These are phyloP conservation scores for Anethum foeniculum DNA, from an alignment of 140 eudicot species.

Conservation along the genomic window DNA sequence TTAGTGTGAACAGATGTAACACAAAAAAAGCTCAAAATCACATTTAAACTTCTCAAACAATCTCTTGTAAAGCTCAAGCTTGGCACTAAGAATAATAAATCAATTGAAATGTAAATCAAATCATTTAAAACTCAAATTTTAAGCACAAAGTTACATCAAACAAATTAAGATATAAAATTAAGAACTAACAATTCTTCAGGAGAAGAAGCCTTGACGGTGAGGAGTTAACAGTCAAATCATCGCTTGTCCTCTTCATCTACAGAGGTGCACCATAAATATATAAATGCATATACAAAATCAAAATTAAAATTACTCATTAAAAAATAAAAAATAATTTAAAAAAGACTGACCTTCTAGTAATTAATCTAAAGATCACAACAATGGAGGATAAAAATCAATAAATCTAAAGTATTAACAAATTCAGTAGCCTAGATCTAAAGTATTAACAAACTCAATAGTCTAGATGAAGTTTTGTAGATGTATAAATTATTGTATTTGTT, in stretches of 20 bases:
- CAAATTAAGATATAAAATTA: no score
- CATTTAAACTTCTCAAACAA: neutral
- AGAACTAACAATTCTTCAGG: neutral
- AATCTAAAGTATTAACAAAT: neutral
- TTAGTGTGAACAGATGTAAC: neutral
- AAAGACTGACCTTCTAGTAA: no score
- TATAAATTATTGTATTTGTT: neutral
- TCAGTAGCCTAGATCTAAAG: neutral
- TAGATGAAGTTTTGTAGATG: neutral
- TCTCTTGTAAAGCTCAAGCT: neutral
- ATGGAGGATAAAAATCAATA: neutral
- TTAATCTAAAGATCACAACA: neutral
- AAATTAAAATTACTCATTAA: no score
- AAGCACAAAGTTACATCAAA: neutral
- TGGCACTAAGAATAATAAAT: neutral
- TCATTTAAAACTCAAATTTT: no score
- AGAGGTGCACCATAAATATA: neutral
- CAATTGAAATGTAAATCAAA: neutral
- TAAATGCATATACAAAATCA: no score
- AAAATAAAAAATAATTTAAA: no score
- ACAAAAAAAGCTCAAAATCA: neutral
- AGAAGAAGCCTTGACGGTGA: neutral
- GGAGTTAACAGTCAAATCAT: neutral
- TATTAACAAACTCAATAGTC: neutral
- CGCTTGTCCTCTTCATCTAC: neutral